Base-by-base conservation (phyloP, 2,329 filamentous ascomycete genomes). In the Rhynchosporium secalis region DNA sequence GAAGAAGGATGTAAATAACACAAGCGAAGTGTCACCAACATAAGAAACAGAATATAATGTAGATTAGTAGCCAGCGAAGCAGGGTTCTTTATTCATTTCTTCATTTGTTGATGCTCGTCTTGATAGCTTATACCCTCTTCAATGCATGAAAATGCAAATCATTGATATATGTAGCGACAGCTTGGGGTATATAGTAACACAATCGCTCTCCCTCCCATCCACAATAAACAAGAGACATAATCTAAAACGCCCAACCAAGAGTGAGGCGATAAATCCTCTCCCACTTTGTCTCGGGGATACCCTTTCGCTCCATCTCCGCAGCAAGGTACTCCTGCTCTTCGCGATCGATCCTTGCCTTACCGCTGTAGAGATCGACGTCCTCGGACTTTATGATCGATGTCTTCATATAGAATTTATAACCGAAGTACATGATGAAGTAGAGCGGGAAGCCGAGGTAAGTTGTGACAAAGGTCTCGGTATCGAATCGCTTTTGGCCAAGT, bases 401-500 rank as follows among this genome's bases (percentile, higher is more conserved):
- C 65, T 76, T 76, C 49, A 75, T 78, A 54, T 71, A 64, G 47
- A 80, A 64, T 72, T 85, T 85, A 69, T 81, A 83, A 0, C 83
- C 84, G 36, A 83, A 79, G 66, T 86, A 81, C 74, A 86, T 78
- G 31, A 80, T 78, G 13, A 88, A 70, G 71, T 87, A 88, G 2
- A 88, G 74, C 0, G 85, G 85, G 62, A 88, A 87, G 31, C 84
- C 85, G 2, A 84, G 73, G 68, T 88, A 88, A 13, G 84, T 83
- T 0, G 83, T 86, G 67, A 88, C 79, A 73, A 88, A 88, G 68
- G 81, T 86, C 76, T 84, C 83, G 75, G 85, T 84, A 72, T 88
- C 83, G 66, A 87, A 88, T 54, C 76, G 74, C 26, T 81, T 81
- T 26, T 65, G 63, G 9, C 63, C 61, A 20, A 60, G 60, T 4